These are phyloP conservation scores for Oldenlandia corymbosa DNA, from an alignment of 257 asterid genomes.

Conservation along the genomic window DNA sequence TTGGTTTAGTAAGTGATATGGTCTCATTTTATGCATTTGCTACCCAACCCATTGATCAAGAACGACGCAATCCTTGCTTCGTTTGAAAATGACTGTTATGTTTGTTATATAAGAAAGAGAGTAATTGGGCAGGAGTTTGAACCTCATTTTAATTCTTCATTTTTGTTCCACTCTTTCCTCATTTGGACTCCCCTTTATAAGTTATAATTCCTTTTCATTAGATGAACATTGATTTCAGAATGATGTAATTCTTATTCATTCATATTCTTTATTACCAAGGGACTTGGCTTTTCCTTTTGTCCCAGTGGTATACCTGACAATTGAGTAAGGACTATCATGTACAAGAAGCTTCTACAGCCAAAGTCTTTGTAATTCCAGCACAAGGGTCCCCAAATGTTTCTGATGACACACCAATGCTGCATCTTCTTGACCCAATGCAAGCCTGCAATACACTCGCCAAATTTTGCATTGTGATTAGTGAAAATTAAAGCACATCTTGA, in stretches of 20 bases:
- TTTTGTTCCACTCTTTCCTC: no score
- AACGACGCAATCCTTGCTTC: no score
- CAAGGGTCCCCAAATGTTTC: conserved; percentile 74
- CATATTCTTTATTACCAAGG: neutral
- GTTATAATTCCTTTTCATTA: neutral
- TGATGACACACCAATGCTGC: conserved; percentile 62
- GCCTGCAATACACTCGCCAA: conserved; percentile 47
- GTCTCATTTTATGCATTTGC: no score
- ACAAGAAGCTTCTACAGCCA: conserved; percentile 88
- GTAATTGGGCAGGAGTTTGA: no score
- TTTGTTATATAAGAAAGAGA: no score
- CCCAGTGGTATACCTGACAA: conserved; percentile 1
- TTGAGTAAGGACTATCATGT: conserved; percentile 20
- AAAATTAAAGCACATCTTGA: neutral
- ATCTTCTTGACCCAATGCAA: conserved; percentile 65
- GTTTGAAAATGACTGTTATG: no score
- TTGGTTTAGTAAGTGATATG: neutral
- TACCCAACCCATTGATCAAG: no score
- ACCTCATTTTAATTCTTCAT: no score
- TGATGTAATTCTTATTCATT: no score
- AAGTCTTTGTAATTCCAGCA: conserved; percentile 47
- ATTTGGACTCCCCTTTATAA: no score
- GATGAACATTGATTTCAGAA: neutral
- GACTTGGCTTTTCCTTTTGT: neutral
- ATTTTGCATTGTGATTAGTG: neutral